These are phyloP conservation scores for Ogataea hybrid DNA, from an alignment of 1,139 yeast species.

Conservation along the genomic window DNA sequence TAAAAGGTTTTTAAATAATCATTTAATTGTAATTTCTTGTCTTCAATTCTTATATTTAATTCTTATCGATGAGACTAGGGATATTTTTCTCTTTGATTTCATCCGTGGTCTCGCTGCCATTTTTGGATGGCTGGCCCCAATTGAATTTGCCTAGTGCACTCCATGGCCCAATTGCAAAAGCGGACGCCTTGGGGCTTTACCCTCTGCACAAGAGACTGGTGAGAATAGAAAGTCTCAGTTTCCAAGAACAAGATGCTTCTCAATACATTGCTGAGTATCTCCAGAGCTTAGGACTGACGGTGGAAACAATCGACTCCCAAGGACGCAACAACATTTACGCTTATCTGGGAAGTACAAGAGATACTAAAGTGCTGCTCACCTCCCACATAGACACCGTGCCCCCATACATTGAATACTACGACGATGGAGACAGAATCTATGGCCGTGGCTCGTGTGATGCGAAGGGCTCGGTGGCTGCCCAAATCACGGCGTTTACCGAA, in stretches of 20 bases:
- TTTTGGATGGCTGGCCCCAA: background rate
- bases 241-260: slow-evolving; percentile 26
- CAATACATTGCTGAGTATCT: slow-evolving; percentile 22
- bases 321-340: slow-evolving; percentile 57
- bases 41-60: background rate
- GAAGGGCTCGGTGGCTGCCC: slow-evolving; percentile 66
- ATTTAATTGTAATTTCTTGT: background rate
- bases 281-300: slow-evolving; percentile 35
- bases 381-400: slow-evolving; percentile 76
- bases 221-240: slow-evolving; percentile 25
- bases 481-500: slow-evolving; percentile 50
- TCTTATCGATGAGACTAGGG: background rate
- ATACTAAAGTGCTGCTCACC: slow-evolving; percentile 53
- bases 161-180: background rate
- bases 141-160: background rate
- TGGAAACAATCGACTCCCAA: slow-evolving; percentile 33
- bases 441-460: slow-evolving; percentile 74
- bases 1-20: too few relatives aligned
- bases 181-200: slow-evolving; percentile 16
- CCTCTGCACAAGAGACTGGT: slow-evolving; percentile 28
- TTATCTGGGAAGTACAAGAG: slow-evolving; percentile 44
- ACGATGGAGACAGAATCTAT: slow-evolving; percentile 49
- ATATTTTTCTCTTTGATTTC: background rate
- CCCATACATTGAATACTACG: slow-evolving; percentile 53
- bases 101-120: slow-evolving; percentile 3